Evolutionary conservation across 2,329 filamentous ascomycete species (phyloP), one percentile per base, ranked within the genome.

Genomic region (Immersiporthe knoxdaviesiana): DNA sequence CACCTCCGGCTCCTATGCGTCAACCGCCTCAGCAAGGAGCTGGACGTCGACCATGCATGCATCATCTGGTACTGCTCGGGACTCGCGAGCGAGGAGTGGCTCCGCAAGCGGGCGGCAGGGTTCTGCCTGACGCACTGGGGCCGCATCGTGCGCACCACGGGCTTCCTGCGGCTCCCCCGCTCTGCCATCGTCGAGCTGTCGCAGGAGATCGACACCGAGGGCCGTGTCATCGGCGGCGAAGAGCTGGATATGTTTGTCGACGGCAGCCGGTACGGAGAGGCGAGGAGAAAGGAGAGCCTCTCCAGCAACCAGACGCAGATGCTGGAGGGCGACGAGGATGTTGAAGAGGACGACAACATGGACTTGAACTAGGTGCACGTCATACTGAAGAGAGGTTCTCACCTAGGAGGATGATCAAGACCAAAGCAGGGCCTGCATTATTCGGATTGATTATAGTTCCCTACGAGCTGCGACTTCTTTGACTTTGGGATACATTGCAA

Each of bases 51-150:
- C 70, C 94, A 97, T 76, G 95, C 95, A 2, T 97, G 96, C 72
- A 91, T 97, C 74, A 94, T 97, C 68, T 99, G 97, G 94, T 94
- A 98, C 79, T 93, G 94, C 73, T 94, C 96, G 1, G 92, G 91
- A 10, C 89, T 95, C 18, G 95, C 96, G 21, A 92, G 91, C 74
- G 96, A 99, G 80, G 93, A 97, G 66, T 97, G 94, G 94, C 86
- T 99, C 52, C 92, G 94, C 78, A 92, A 92, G 74, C 90, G 95
- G 66, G 93, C 96, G 0, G 94, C 94, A 0, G 85, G 85, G 61
- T 98, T 97, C 80, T 97, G 94, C 77, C 88, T 99, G 79, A 91
- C 91, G 52, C 93, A 98, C 79, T 99, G 96, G 94, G 96, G 96
- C 66, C 90, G 96, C 61, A 89, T 99, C 37, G 96, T 98, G 30